These are phyloP conservation scores for Clavispora phyllophila DNA, from an alignment of 805 yeast genomes.

Conservation along the genomic window DNA sequence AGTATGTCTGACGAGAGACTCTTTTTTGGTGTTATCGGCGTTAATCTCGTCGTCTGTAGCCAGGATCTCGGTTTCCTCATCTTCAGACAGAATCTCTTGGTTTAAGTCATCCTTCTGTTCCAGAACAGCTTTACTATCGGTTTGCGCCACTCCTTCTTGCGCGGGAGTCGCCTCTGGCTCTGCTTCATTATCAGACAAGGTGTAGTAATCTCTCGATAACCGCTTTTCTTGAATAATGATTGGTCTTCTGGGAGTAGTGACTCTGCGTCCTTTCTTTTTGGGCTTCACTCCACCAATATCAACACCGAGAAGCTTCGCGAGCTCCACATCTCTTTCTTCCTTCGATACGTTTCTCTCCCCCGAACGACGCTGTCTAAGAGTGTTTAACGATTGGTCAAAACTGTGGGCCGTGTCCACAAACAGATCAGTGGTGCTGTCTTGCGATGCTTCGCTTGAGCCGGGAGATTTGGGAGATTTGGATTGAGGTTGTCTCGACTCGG, in stretches of 20 bases:
- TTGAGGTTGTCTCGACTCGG: background rate
- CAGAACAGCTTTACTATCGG: too few species aligned
- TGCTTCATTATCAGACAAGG: background rate
- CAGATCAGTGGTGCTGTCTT: background rate
- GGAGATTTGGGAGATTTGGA: background rate
- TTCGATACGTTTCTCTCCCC: constrained; percentile 1
- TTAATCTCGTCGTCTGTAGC: background rate
- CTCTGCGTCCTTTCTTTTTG: constrained; percentile 6
- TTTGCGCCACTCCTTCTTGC: too few species aligned
- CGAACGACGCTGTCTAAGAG: background rate
- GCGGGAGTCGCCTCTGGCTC: background rate
- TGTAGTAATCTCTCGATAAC: background rate
- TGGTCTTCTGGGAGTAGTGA: constrained; percentile 14
- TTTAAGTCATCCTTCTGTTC: background rate
- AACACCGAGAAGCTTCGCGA: constrained; percentile 13
- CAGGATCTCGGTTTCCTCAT: background rate
- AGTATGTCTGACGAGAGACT: background rate
- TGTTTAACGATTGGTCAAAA: constrained; percentile 13
- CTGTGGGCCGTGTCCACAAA: constrained; percentile 3
- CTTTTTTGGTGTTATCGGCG: background rate
- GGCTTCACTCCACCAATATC: constrained; percentile 12
- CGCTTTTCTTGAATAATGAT: constrained; percentile 7
- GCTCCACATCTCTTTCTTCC: constrained; percentile 7
- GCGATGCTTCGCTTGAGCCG: background rate
- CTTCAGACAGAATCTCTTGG: background rate